Evolutionary conservation across 495 filamentous ascomycete species (phyloP).

Genomic region (Terfezia claveryi): DNA sequence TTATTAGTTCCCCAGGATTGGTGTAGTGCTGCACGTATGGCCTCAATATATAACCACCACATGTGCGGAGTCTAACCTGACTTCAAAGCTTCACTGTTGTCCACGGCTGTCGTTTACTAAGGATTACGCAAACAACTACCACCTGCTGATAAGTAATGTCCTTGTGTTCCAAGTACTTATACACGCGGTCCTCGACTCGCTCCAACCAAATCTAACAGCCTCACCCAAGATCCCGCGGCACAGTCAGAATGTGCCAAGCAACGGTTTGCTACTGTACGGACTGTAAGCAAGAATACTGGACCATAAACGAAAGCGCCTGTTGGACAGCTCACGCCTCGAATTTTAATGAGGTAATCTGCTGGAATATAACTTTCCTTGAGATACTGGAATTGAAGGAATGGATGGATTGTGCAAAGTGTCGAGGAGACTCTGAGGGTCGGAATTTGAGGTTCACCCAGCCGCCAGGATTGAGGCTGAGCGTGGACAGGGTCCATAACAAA

Average conservation of each 20-base stretch:
- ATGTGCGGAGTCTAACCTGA: too few species aligned
- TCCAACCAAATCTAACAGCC: too few species aligned
- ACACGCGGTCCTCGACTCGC: too few species aligned
- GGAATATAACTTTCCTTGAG: background rate
- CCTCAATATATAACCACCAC: too few species aligned
- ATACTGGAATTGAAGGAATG: background rate
- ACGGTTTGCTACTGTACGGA: background rate
- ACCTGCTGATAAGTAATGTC: too few species aligned
- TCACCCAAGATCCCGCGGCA: too few species aligned
- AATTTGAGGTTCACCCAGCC: background rate
- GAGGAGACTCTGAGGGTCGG: background rate
- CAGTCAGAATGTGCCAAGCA: background rate
- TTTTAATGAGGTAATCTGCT: background rate
- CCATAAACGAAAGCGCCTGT: background rate
- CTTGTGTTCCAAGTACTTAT: too few species aligned
- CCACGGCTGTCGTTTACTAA: too few species aligned
- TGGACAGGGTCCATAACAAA: background rate
- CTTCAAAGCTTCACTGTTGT: too few species aligned
- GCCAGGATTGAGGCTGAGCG: background rate
- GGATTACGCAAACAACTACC: too few species aligned
- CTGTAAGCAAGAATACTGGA: background rate
- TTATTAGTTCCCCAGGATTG: too few species aligned
- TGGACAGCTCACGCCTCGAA: background rate
- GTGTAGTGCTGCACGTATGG: too few species aligned
- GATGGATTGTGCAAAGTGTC: background rate